A percentile compares a stretch with the other conserved stretches of the same genome.
Evolutionary conservation across 1,139 yeast species (phyloP).

Genomic region (Yamadazyma trypodendri): DNA sequence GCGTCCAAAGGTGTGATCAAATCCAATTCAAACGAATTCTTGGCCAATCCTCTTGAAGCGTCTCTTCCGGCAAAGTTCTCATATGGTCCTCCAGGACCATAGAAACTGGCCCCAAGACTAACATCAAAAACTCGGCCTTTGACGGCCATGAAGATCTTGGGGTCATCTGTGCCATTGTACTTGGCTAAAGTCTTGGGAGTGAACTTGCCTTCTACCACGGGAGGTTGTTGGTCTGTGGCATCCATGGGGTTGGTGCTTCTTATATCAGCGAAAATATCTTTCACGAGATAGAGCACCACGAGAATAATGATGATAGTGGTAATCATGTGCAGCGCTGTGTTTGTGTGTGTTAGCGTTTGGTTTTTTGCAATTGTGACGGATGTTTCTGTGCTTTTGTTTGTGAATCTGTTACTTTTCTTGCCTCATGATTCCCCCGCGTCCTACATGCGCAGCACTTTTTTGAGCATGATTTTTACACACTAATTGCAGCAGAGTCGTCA

Average conservation of each 20-base stretch:
- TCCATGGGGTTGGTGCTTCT: conserved; percentile 13
- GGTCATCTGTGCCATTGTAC: conserved; percentile 78
- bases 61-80: conserved; percentile 95
- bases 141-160: conserved; percentile 79
- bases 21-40: conserved; percentile 77
- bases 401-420: no score
- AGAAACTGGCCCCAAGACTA: conserved; percentile 74
- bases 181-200: conserved; percentile 73
- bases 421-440: no score
- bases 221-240: conserved; percentile 33
- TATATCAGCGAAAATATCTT: conserved; percentile 22
- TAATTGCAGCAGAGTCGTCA: no score
- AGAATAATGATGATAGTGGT: conserved; percentile 25
- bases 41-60: conserved; percentile 91
- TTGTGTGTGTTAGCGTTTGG: background rate
- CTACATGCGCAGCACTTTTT: no score
- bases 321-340: conserved; percentile 17
- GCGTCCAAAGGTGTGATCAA: conserved; percentile 57
- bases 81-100: conserved; percentile 97
- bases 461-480: no score
- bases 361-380: no score
- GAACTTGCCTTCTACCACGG: conserved; percentile 74
- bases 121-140: conserved; percentile 87
- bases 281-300: conserved; percentile 23
- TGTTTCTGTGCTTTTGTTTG: no score